These are phyloP conservation scores for Scutellospora calospora DNA, from an alignment of 371 early-diverging fungal genomes.

Conservation along the genomic window DNA sequence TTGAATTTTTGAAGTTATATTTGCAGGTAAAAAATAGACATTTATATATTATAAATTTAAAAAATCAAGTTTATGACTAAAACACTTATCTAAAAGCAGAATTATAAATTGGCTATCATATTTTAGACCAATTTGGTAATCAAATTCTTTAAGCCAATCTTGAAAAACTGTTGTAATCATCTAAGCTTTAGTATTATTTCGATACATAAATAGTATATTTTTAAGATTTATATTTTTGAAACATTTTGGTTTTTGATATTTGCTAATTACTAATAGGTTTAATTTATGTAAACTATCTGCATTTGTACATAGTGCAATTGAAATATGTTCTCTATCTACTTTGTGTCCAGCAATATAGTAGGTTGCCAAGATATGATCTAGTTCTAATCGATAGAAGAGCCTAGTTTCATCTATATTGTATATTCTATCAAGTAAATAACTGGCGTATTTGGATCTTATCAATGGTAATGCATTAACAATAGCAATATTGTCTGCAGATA, in stretches of 20 bases:
- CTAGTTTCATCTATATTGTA: conserved; percentile 21
- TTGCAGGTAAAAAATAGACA: conserved; percentile 45
- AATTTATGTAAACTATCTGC: conserved; percentile 24
- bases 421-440: background rate
- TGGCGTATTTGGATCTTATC: background rate
- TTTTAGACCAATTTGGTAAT: conserved; percentile 12
- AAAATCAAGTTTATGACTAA: conserved; percentile 32
- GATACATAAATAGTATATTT: background rate
- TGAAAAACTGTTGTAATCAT: conserved; percentile 41
- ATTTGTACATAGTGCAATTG: conserved; percentile 37
- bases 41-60: conserved; percentile 37
- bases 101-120: conserved; percentile 36
- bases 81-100: conserved; percentile 45
- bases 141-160: conserved; percentile 37
- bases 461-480: conserved; percentile 18
- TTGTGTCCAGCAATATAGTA: background rate
- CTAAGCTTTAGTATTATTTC: conserved; percentile 3
- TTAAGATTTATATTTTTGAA: conserved; percentile 6
- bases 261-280: background rate
- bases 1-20: conserved; percentile 47
- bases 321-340: background rate
- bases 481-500: background rate
- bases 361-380: background rate
- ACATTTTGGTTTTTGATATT: conserved; percentile 23
- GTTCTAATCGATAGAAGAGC: conserved; percentile 3